These are phyloP conservation scores for Boletus holoroseus DNA, from an alignment of 1,284 basidiomycete species.

Conservation along the genomic window DNA sequence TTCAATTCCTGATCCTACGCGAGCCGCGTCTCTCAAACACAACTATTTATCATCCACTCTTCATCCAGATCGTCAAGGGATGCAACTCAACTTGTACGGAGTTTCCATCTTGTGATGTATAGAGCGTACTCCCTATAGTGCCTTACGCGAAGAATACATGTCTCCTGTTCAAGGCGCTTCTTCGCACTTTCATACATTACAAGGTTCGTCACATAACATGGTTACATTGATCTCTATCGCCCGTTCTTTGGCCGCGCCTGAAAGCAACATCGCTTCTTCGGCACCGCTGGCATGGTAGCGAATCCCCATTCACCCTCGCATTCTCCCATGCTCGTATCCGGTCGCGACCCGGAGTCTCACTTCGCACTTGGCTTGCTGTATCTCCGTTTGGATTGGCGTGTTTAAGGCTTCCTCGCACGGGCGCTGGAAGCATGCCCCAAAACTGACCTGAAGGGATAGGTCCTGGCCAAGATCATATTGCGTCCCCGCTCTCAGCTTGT, in stretches of 20 bases:
- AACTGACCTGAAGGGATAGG: neutral
- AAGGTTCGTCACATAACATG: neutral
- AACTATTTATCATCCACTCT: neutral
- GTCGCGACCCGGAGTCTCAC: neutral
- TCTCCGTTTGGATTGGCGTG: neutral
- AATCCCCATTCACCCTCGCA: neutral
- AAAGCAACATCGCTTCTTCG: neutral
- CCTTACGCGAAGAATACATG: neutral
- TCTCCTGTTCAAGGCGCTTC: neutral
- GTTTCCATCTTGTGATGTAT: neutral
- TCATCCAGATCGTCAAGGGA: neutral
- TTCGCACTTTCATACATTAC: neutral
- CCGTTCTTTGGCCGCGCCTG: neutral
- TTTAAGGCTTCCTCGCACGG: neutral
- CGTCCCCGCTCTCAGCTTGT: neutral
- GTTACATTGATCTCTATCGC: neutral
- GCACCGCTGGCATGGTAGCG: neutral
- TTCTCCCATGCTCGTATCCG: neutral
- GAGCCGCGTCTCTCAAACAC: neutral
- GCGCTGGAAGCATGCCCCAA: too few species aligned
- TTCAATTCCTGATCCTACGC: neutral
- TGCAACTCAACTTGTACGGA: neutral
- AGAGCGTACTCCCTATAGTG: neutral
- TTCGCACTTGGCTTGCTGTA: neutral
- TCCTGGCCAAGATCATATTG: neutral